Conservation (phyloP, 148 eudicot genomes). For the Vaccinium corymbosum region DNA sequence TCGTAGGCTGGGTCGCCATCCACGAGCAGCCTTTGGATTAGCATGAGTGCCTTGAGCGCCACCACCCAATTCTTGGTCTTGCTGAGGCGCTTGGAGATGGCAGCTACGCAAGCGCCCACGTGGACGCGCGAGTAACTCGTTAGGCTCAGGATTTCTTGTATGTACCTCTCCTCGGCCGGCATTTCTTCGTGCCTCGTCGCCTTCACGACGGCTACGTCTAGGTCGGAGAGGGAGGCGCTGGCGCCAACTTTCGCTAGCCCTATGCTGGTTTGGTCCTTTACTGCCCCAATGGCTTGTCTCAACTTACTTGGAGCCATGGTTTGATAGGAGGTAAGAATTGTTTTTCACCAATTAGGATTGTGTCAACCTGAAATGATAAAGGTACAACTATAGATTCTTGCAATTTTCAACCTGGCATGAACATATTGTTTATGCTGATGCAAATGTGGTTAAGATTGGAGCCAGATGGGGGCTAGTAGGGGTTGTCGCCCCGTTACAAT, state of each 20-base stretch:
- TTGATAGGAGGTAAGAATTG: background rate
- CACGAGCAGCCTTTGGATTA: slow-evolving; percentile 58
- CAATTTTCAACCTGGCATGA: background rate
- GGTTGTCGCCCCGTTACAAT: too few species aligned
- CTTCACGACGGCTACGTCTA: slow-evolving; percentile 80
- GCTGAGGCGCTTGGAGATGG: slow-evolving; percentile 66
- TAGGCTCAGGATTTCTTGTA: slow-evolving; percentile 63
- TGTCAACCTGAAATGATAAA: slow-evolving; percentile 3
- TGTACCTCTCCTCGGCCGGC: slow-evolving; percentile 69
- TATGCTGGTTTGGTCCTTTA: slow-evolving; percentile 89
- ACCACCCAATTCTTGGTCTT: slow-evolving; percentile 90
- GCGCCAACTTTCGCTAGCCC: slow-evolving; percentile 69
- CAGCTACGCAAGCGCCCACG: slow-evolving; percentile 49
- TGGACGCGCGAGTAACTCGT: slow-evolving; percentile 59
- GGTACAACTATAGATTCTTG: background rate
- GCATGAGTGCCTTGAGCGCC: slow-evolving; percentile 71
- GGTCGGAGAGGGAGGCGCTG: slow-evolving; percentile 61
- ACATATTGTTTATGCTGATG: background rate
- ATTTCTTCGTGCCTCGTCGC: slow-evolving; percentile 86
- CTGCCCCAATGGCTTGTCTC: slow-evolving; percentile 79
- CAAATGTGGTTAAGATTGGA: too few species aligned
- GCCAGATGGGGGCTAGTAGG: too few species aligned
- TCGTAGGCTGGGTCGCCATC: slow-evolving; percentile 76
- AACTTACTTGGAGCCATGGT: slow-evolving; percentile 49
- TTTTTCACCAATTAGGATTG: too few species aligned